Percentiles rank a stretch among this genome's conserved stretches.
These are phyloP conservation scores for Penicillium canescens DNA, from an alignment of 495 filamentous ascomycete genomes.

Conservation along the genomic window DNA sequence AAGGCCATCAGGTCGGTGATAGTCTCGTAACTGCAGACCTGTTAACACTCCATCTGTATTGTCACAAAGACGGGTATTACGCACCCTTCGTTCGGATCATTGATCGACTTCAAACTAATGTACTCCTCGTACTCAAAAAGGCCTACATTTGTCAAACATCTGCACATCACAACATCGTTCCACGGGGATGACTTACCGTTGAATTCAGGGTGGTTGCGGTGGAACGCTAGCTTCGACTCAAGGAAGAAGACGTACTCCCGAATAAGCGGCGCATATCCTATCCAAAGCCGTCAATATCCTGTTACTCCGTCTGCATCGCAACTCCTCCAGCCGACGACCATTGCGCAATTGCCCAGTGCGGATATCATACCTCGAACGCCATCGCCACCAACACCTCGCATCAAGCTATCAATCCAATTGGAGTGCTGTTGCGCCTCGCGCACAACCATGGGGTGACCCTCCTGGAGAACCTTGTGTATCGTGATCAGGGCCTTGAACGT, in stretches of 20 bases:
- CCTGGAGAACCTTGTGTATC: constrained; percentile 94
- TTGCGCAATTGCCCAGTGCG: not conserved
- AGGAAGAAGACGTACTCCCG: constrained; percentile 95
- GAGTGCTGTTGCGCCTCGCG: constrained; percentile 86
- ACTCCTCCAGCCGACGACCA: not conserved
- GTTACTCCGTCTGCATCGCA: constrained; percentile 3
- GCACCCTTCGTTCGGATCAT: constrained; percentile 94
- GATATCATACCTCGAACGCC: constrained; percentile 68
- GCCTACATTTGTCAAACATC: constrained; percentile 41
- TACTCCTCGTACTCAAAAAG: constrained; percentile 99
- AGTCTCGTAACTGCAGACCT: constrained; percentile 72
- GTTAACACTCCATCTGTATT: constrained; percentile 16
- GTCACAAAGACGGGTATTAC: not conserved
- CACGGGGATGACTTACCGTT: constrained; percentile 62
- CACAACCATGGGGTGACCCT: constrained; percentile 86
- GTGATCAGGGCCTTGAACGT: constrained; percentile 93
- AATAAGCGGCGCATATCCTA: constrained; percentile 89
- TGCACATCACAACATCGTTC: not conserved
- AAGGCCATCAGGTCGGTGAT: constrained; percentile 95
- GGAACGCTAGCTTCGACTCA: constrained; percentile 88
- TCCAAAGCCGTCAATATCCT: constrained; percentile 14
- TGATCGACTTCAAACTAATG: constrained; percentile 95
- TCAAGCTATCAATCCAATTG: constrained; percentile 91
- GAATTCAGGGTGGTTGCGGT: constrained; percentile 95
- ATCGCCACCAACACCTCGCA: constrained; percentile 79